These are phyloP conservation scores for Candida sp. DNA, from an alignment of 1,139 yeast genomes.

Conservation along the genomic window DNA sequence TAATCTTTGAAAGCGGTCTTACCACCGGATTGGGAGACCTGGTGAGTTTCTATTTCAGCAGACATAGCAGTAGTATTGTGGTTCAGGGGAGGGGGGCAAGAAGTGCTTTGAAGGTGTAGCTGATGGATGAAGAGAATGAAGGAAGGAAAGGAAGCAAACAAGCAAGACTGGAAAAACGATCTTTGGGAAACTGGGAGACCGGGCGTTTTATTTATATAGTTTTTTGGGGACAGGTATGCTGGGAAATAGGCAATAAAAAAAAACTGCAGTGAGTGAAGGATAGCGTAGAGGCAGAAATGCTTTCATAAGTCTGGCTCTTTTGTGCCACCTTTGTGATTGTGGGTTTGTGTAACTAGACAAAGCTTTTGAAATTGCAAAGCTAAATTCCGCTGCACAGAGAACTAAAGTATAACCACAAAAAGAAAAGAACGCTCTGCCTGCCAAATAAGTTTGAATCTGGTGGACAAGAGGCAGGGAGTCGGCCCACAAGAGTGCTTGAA, in stretches of 20 bases:
- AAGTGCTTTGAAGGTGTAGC: background rate
- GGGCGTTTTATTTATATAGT: background rate
- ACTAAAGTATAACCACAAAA: background rate
- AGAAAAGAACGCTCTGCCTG: background rate
- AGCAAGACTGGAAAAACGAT: background rate
- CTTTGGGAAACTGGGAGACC: background rate
- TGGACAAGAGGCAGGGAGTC: too few species aligned
- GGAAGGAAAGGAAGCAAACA: background rate
- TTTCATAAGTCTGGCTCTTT: background rate
- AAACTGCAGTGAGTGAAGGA: background rate
- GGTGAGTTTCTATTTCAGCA: slow-evolving; percentile 3
- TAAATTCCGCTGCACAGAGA: background rate
- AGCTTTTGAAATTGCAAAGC: background rate
- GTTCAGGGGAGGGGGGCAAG: background rate
- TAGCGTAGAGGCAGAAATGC: too few species aligned
- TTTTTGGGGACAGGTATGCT: background rate
- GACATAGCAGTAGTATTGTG: background rate
- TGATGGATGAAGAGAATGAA: background rate
- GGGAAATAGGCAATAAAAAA: background rate
- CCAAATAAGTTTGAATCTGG: background rate
- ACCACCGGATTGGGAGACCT: slow-evolving; percentile 56
- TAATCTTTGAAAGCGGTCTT: slow-evolving; percentile 91
- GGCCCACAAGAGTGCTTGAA: too few species aligned
- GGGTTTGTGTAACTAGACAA: background rate
- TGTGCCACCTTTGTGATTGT: background rate